Conservation (phyloP, 148 eudicot species). For the Rhododendron vialii region DNA sequence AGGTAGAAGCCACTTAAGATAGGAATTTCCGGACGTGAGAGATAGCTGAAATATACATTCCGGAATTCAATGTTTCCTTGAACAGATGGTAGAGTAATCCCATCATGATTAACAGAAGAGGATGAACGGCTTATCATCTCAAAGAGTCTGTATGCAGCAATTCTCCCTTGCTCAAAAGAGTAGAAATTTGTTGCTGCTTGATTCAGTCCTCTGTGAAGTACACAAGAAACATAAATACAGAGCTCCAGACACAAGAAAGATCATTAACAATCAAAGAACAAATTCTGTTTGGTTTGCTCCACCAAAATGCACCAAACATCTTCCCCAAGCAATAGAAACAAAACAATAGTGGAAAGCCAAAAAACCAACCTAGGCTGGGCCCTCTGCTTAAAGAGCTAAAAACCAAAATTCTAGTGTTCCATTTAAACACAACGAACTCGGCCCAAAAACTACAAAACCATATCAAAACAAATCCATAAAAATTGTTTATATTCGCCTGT, state of each 20-base stretch:
- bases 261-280: not conserved
- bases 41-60: conserved; percentile 94
- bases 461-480: not conserved
- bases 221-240: conserved; percentile 11
- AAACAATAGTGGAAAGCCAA: not conserved
- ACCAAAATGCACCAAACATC: not conserved
- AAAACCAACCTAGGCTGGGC: not conserved
- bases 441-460: not conserved
- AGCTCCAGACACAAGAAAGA: not conserved
- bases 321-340: not conserved
- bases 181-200: conserved; percentile 99
- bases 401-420: not conserved
- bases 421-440: not conserved
- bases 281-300: not conserved
- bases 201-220: conserved; percentile 71
- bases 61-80: conserved; percentile 98
- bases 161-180: conserved; percentile 98
- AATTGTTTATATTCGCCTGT: not conserved
- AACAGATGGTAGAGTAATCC: conserved; percentile 53
- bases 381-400: not conserved
- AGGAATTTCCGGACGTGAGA: conserved; percentile 97
- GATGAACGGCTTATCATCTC: conserved; percentile 98
- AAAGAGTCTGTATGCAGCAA: conserved; percentile 95
- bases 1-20: conserved; percentile 98
- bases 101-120: conserved; percentile 70